Evolutionary conservation across 2,329 filamentous ascomycete species (phyloP).

Genomic region (Colletotrichum theobromicola): DNA sequence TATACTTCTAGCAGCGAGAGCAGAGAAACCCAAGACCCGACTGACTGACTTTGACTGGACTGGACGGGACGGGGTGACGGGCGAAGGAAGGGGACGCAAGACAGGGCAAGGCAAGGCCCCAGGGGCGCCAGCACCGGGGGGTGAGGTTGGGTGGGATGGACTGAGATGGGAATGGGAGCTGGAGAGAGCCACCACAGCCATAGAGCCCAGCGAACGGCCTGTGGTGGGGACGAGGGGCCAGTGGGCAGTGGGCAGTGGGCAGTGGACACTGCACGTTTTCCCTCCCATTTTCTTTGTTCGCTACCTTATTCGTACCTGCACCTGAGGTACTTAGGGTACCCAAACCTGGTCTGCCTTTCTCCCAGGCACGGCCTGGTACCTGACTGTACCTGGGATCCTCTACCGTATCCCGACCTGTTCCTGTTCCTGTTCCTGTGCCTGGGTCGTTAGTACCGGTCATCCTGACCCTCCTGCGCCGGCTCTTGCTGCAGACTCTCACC

Average conservation of each 20-base stretch:
- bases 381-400: not conserved
- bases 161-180: not conserved
- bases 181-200: not conserved
- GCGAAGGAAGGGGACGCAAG: not conserved
- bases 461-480: not conserved
- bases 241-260: not conserved
- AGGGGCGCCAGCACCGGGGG: not conserved
- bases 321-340: not conserved
- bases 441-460: not conserved
- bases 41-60: not conserved
- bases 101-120: not conserved
- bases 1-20: not conserved
- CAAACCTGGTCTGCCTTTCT: not conserved
- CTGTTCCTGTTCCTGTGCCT: not conserved
- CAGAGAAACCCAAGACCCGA: not conserved
- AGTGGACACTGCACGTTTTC: conserved; percentile 16
- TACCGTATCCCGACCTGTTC: not conserved
- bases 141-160: not conserved
- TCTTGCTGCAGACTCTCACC: not conserved
- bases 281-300: conserved; percentile 20
- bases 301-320: no score
- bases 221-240: not conserved
- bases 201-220: not conserved
- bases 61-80: not conserved
- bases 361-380: not conserved